These are phyloP conservation scores for Schizothecium vesticola DNA, from an alignment of 495 filamentous ascomycete genomes.

Conservation along the genomic window DNA sequence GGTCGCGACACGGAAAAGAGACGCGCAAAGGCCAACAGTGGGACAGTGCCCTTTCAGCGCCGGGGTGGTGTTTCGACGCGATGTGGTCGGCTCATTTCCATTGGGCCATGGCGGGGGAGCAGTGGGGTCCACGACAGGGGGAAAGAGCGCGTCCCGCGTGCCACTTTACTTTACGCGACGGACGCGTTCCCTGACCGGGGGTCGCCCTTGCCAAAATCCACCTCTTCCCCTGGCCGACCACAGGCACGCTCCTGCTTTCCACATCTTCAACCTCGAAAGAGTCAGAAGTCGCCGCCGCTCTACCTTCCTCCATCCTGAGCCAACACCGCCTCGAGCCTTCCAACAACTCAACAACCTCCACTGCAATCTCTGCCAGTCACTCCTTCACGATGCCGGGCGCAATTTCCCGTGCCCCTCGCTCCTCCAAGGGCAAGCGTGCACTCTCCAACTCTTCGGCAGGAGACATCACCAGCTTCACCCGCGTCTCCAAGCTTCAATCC, in stretches of 20 bases:
- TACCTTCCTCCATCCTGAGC: background rate
- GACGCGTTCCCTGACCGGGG: slow-evolving; percentile 3
- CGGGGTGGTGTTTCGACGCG: background rate
- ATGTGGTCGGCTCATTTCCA: background rate
- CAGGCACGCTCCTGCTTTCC: background rate
- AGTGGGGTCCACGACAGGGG: background rate
- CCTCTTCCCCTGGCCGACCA: background rate
- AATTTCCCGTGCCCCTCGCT: slow-evolving; percentile 23
- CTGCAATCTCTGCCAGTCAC: background rate
- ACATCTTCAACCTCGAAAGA: background rate
- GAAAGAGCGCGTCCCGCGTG: slow-evolving; percentile 11
- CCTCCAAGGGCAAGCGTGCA: slow-evolving; percentile 22
- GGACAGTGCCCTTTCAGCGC: background rate
- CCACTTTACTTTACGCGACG: slow-evolving; percentile 23
- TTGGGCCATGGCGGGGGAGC: background rate
- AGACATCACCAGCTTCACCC: slow-evolving; percentile 34
- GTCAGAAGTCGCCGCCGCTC: background rate
- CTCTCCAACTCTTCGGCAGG: slow-evolving; percentile 10
- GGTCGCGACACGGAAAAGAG: background rate
- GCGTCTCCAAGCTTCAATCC: slow-evolving; percentile 35
- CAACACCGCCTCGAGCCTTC: slow-evolving; percentile 4
- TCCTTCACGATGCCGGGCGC: slow-evolving; percentile 28
- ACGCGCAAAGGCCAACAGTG: background rate
- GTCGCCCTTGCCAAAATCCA: slow-evolving; percentile 9
- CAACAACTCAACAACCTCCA: background rate